phyloP scores from a whole-genome alignment of 768 basidiomycete species.

The Leccinum subgranulosum region DNA sequence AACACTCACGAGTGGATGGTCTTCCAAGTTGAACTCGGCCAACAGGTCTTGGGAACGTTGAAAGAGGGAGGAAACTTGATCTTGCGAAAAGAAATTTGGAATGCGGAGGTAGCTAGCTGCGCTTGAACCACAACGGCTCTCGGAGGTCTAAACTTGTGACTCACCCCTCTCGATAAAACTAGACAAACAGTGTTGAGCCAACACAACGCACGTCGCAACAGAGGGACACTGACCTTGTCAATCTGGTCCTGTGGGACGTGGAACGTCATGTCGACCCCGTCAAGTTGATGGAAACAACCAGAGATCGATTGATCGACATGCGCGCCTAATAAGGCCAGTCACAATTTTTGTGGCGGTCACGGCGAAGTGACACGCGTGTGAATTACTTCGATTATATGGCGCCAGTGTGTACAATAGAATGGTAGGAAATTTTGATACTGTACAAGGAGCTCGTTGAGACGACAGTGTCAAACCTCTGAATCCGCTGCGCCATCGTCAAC shows the following conservation, averaged over 20 bases:
- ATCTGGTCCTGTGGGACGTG: constrained; percentile 58
- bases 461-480: constrained; percentile 22
- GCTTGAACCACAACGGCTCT: background rate
- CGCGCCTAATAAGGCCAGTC: background rate
- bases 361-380: background rate
- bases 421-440: background rate
- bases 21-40: constrained; percentile 69
- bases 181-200: background rate
- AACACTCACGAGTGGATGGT: constrained; percentile 74
- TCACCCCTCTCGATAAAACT: constrained; percentile 64
- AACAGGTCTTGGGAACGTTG: constrained; percentile 71
- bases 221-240: constrained; percentile 42
- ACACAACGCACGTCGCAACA: background rate
- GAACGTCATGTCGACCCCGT: constrained; percentile 20
- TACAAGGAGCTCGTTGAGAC: constrained; percentile 1
- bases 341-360: background rate
- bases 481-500: constrained; percentile 25
- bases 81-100: constrained; percentile 62
- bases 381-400: constrained; percentile 4
- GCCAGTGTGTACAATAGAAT: constrained; percentile 12
- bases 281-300: background rate
- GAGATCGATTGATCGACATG: background rate
- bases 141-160: constrained; percentile 12
- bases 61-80: constrained; percentile 61
- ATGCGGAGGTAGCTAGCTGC: constrained; percentile 70